Evolutionary conservation across 2,329 filamentous ascomycete species (phyloP).

Genomic region (Epichloe coenophiala): DNA sequence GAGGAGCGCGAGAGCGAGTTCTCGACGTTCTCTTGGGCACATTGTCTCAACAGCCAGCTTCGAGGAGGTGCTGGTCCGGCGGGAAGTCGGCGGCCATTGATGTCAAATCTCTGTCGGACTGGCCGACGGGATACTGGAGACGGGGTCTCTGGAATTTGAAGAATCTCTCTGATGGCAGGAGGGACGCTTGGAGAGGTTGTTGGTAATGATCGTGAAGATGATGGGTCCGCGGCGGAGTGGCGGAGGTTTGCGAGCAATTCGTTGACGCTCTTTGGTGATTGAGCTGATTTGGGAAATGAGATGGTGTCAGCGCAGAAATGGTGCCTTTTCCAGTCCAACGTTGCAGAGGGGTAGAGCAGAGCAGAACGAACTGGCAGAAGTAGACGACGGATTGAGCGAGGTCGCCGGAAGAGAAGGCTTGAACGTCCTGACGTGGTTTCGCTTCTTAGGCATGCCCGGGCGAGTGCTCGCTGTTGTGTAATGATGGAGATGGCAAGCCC

Average conservation of each 20-base stretch:
- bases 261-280: constrained; percentile 35
- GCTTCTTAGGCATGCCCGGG: constrained; percentile 49
- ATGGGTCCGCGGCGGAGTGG: constrained; percentile 24
- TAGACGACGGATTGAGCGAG: constrained; percentile 15
- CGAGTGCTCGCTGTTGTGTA: constrained; percentile 4
- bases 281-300: constrained; percentile 12
- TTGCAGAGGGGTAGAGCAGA: neutral
- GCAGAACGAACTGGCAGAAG: neutral
- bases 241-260: constrained; percentile 45
- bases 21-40: constrained; percentile 7
- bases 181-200: constrained; percentile 39
- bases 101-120: constrained; percentile 28
- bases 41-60: constrained; percentile 34
- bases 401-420: constrained; percentile 45
- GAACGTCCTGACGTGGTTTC: constrained; percentile 39
- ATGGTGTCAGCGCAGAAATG: neutral
- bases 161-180: constrained; percentile 42
- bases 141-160: constrained; percentile 45
- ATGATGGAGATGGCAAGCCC: neutral
- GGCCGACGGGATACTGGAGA: constrained; percentile 34
- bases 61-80: constrained; percentile 45
- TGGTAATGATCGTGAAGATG: constrained; percentile 15
- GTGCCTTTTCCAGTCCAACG: neutral
- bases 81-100: constrained; percentile 36
- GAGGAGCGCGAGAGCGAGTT: constrained; percentile 9